Evolutionary conservation across 208 protist species (phyloP).

Genomic region (Polymyxa betae): DNA sequence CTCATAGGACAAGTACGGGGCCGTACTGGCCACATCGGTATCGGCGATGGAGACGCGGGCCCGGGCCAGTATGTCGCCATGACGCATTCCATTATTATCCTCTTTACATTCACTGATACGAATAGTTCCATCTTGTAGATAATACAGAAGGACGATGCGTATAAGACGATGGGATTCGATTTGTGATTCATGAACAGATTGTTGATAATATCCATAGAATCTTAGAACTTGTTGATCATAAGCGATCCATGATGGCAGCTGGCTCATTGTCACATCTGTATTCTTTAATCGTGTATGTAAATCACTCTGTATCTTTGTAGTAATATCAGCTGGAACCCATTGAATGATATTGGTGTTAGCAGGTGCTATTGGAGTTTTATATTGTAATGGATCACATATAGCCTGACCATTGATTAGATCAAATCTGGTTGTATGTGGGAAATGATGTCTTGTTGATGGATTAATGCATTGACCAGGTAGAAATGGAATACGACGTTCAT

Average conservation of each 20-base stretch:
- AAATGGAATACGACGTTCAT: too few relatives aligned
- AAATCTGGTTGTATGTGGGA: constrained; percentile 25
- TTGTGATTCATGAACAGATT: constrained; percentile 85
- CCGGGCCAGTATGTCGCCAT: constrained; percentile 83
- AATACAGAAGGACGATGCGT: constrained; percentile 87
- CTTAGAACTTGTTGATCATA: constrained; percentile 80
- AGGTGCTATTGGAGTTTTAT: not conserved
- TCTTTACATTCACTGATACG: constrained; percentile 84
- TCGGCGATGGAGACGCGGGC: constrained; percentile 77
- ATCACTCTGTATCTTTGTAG: not conserved
- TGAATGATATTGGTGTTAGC: not conserved
- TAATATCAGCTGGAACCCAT: not conserved
- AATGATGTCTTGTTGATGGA: not conserved
- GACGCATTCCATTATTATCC: constrained; percentile 87
- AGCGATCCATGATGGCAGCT: not conserved
- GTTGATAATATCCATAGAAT: constrained; percentile 91
- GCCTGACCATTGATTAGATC: not conserved
- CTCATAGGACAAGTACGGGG: not conserved
- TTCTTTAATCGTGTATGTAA: not conserved
- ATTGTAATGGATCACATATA: not conserved
- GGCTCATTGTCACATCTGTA: constrained; percentile 29
- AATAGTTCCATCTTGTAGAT: constrained; percentile 88
- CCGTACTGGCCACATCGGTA: constrained; percentile 80
- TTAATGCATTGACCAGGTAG: not conserved
- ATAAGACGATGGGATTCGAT: constrained; percentile 84